These are phyloP conservation scores for Penicillium decumbens DNA, from an alignment of 2,329 filamentous ascomycete species.

Conservation along the genomic window DNA sequence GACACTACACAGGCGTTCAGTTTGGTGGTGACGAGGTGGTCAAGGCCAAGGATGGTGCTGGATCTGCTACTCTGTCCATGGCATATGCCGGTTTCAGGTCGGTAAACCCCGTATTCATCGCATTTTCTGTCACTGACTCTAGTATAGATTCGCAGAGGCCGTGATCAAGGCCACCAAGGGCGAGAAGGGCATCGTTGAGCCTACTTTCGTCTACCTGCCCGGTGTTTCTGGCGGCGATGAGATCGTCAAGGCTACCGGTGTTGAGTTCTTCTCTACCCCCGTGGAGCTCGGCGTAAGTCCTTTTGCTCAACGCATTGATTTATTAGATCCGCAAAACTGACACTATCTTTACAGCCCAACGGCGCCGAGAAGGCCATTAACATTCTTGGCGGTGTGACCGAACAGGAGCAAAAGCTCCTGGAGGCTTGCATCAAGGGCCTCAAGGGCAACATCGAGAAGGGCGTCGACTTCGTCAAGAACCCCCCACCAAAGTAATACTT, in stretches of 20 bases:
- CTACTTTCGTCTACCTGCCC: conserved; percentile 91
- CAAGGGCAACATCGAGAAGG: conserved; percentile 91
- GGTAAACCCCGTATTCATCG: conserved; percentile 26
- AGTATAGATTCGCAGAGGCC: conserved; percentile 79
- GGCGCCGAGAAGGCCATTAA: conserved; percentile 84
- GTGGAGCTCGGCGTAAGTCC: conserved; percentile 86
- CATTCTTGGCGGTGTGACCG: conserved; percentile 69
- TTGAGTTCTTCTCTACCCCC: conserved; percentile 93
- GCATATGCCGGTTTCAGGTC: conserved; percentile 91
- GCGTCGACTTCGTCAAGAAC: conserved; percentile 82
- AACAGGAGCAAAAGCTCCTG: conserved; percentile 85
- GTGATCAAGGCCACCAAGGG: conserved; percentile 83
- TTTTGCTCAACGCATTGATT: conserved; percentile 1
- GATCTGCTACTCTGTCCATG: conserved; percentile 90
- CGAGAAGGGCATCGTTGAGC: conserved; percentile 88
- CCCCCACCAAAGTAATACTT: conserved; percentile 76
- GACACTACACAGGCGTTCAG: conserved; percentile 61
- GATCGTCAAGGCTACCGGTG: conserved; percentile 75
- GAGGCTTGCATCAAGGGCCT: conserved; percentile 70
- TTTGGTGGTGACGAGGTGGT: conserved; percentile 98
- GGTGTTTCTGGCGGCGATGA: conserved; percentile 83
- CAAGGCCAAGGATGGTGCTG: conserved; percentile 86
- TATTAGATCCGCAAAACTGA: conserved; percentile 20
- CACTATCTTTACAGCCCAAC: conserved; percentile 55
- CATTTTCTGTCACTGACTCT: conserved; percentile 15